Percentiles rank a stretch among this genome's conserved stretches.
Conservation (phyloP, 306 rosid genomes). For the Rosa multiflora region DNA sequence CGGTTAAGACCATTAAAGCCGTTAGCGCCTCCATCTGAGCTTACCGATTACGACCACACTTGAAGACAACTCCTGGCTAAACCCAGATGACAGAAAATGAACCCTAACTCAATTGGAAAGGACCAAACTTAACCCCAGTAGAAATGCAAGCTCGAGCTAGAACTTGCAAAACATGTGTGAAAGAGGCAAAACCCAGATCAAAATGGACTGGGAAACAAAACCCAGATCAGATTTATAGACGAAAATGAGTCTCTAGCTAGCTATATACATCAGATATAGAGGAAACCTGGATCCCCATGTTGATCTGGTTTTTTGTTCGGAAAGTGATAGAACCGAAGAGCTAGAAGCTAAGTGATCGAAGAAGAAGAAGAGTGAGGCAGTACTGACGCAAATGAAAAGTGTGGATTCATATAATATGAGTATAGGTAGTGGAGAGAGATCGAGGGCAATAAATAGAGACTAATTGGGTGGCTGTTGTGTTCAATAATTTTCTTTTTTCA, state of each 20-base stretch:
- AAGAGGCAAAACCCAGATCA: neutral
- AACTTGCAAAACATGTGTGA: neutral
- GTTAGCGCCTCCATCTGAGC: slow-evolving; percentile 57
- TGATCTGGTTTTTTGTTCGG: neutral
- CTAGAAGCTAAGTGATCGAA: neutral
- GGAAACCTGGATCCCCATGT: neutral
- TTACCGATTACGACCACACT: neutral
- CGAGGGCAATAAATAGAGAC: neutral
- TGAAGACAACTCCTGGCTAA: neutral
- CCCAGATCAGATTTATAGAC: slow-evolving; percentile 18
- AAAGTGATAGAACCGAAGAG: neutral
- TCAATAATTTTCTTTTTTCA: neutral
- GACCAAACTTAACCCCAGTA: neutral
- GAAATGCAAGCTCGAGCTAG: neutral
- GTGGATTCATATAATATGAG: slow-evolving; percentile 22
- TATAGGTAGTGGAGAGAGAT: neutral
- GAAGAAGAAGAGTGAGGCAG: neutral
- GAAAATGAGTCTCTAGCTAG: neutral
- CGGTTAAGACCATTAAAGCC: slow-evolving; percentile 47
- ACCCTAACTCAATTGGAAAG: neutral
- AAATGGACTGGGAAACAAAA: slow-evolving; percentile 5
- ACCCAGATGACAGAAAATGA: neutral
- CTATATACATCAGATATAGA: neutral
- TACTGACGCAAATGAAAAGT: neutral
- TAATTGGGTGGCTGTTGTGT: neutral